Conservation (phyloP, 768 basidiomycete genomes). For the Termitomyces sp. region DNA sequence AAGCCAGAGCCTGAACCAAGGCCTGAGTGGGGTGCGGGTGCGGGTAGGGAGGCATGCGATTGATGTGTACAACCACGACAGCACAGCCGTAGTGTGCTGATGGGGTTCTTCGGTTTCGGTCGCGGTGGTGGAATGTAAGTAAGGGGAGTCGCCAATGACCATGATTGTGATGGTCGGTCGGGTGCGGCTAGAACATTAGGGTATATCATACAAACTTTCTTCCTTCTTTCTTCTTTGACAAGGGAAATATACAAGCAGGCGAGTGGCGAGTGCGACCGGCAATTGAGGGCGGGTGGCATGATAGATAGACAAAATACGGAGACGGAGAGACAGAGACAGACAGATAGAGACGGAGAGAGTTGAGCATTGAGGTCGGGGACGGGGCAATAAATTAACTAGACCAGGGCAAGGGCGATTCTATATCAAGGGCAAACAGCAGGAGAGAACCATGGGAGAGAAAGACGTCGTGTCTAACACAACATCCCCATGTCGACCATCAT, state of each 20-base stretch:
- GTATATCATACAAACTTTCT: neutral
- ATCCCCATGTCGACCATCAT: slow-evolving; percentile 14
- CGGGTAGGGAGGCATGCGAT: too few species aligned
- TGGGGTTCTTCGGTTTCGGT: neutral
- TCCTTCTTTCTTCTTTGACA: neutral
- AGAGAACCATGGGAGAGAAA: neutral
- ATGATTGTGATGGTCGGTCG: too few species aligned
- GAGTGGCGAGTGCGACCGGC: neutral
- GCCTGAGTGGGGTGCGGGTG: too few species aligned
- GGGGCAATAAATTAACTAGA: neutral
- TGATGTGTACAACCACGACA: too few species aligned
- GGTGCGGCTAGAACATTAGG: neutral
- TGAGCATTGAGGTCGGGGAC: too few species aligned
- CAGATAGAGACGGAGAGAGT: neutral
- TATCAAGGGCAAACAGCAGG: too few species aligned
- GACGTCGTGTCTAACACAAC: neutral
- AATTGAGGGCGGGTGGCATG: neutral
- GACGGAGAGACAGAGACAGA: neutral
- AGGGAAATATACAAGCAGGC: too few species aligned
- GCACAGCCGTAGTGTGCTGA: too few species aligned
- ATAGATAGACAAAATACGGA: neutral
- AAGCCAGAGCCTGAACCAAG: too few species aligned
- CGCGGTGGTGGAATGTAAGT: too few species aligned
- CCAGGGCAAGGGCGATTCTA: neutral
- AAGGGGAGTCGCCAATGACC: too few species aligned